phyloP scores from a whole-genome alignment of 2,329 filamentous ascomycete genomes.

The Fusarium nanum region DNA sequence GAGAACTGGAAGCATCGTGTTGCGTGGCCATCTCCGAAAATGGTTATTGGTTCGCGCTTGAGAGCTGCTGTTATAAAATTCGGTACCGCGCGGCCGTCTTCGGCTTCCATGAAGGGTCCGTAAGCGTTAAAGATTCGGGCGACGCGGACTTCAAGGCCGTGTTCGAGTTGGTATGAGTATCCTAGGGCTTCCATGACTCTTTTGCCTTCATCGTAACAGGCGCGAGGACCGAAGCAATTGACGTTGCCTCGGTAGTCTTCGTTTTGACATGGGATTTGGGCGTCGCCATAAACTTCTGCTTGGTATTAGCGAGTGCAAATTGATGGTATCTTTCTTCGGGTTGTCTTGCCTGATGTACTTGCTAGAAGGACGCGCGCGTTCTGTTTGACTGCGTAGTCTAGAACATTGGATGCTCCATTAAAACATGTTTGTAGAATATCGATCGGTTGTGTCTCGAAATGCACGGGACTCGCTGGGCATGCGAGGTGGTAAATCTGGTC shows the following conservation, averaged over 20 bases:
- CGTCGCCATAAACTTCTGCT: slow-evolving; percentile 36
- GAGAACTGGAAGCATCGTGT: slow-evolving; percentile 35
- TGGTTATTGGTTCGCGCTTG: slow-evolving; percentile 27
- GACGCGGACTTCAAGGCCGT: slow-evolving; percentile 40
- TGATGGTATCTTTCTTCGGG: accelerated
- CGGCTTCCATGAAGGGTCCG: slow-evolving; percentile 24
- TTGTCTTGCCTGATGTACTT: slow-evolving; percentile 29
- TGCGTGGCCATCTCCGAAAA: slow-evolving; percentile 34
- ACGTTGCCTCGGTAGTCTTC: slow-evolving; percentile 55
- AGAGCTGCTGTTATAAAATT: slow-evolving; percentile 39
- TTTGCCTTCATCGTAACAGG: slow-evolving; percentile 58
- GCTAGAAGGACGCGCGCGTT: slow-evolving; percentile 33
- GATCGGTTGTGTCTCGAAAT: slow-evolving; percentile 34
- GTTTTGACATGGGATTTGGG: slow-evolving; percentile 11
- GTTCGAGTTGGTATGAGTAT: slow-evolving; percentile 44
- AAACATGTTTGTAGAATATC: slow-evolving; percentile 41
- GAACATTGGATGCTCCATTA: slow-evolving; percentile 25
- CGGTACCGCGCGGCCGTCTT: slow-evolving; percentile 32
- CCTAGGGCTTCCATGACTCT: slow-evolving; percentile 53
- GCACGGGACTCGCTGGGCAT: slow-evolving; percentile 31
- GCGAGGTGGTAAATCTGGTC: slow-evolving; percentile 41
- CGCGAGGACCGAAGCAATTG: slow-evolving; percentile 54
- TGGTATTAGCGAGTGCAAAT: not conserved
- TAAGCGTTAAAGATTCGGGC: slow-evolving; percentile 41
- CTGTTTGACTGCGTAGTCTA: slow-evolving; percentile 33